Evolutionary conservation across 306 rosid genomes (phyloP), one percentile per base, ranked within the genome.

Genomic region (Quillaja saponaria): DNA sequence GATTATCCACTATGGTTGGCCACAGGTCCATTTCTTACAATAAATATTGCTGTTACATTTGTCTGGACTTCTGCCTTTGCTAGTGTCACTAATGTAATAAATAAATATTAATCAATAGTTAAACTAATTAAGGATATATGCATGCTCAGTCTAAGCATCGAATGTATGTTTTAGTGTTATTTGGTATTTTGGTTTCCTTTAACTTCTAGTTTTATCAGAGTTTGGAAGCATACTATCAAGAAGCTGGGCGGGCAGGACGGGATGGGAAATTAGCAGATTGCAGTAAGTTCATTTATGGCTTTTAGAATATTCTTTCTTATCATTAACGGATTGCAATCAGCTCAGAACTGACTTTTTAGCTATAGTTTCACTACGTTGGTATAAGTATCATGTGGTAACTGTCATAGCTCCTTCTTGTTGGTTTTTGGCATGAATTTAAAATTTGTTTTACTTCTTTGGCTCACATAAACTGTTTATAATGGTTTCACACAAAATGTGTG

Each of bases 1-100:
- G 78, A 86, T 91, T 71, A 82, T 91, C 75, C 98, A 88, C 72
- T 91, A 91, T 67, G 96, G 98, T 76, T 91, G 98, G 98, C 98
- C 98, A 7, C 98, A 91, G 95, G 98, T 91, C 54, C 66, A 56
- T 34, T 54, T 54, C 48, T 62, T 49, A 57, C 56, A 61, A 35
- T 20, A 38, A 6, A 10, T 47, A 44, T 58, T 69, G 51, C 51
- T 53, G 49, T 37, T 41, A 55, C 33, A 33, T 21, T 53, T 56
- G 44, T 31, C 55, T n/a, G 40, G 55, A 45, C 66, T 49, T 69
- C 42, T 13, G 48, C 21, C 40, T 59, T 58, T 79, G 49, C 68
- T 19, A 16, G 40, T 58, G 40, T n/a, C 60, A 42, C 64, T 57
- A 13, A 10, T 44, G 51, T 20, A 13, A 5, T 14, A 40, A 3